These are phyloP conservation scores for Dovyalis caffra DNA, from an alignment of 345 rosid species.

Conservation along the genomic window DNA sequence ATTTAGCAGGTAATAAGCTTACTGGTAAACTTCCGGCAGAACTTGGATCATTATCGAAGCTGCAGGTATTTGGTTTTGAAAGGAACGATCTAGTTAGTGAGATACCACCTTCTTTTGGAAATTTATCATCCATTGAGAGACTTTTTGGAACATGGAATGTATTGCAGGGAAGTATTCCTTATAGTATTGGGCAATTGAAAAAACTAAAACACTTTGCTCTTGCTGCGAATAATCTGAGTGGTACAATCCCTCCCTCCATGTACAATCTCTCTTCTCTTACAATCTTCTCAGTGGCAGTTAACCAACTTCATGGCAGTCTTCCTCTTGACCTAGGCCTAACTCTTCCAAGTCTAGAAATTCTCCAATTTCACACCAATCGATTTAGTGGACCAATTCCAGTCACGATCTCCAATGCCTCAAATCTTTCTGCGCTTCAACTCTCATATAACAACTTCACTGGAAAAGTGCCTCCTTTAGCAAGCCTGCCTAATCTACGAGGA, in stretches of 20 bases:
- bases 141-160: not conserved
- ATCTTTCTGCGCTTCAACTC: not conserved
- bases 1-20: constrained; percentile 19
- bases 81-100: constrained; percentile 26
- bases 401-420: not conserved
- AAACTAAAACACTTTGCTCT: not conserved
- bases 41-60: constrained; percentile 21
- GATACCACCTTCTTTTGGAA: not conserved
- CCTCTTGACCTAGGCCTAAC: constrained; percentile 13
- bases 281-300: not conserved
- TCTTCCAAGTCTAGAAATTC: not conserved
- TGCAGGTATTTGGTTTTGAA: not conserved
- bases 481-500: not conserved
- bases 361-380: not conserved
- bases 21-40: constrained; percentile 23
- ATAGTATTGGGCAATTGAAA: constrained; percentile 23
- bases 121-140: constrained; percentile 8
- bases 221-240: not conserved
- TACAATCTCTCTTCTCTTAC: not conserved
- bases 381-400: not conserved
- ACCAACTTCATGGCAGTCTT: constrained; percentile 21
- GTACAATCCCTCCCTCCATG: constrained; percentile 20
- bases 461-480: not conserved
- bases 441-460: not conserved
- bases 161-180: constrained; percentile 18